These are phyloP conservation scores for Collybiopsis luxurians DNA, from an alignment of 768 basidiomycete genomes.

Conservation along the genomic window DNA sequence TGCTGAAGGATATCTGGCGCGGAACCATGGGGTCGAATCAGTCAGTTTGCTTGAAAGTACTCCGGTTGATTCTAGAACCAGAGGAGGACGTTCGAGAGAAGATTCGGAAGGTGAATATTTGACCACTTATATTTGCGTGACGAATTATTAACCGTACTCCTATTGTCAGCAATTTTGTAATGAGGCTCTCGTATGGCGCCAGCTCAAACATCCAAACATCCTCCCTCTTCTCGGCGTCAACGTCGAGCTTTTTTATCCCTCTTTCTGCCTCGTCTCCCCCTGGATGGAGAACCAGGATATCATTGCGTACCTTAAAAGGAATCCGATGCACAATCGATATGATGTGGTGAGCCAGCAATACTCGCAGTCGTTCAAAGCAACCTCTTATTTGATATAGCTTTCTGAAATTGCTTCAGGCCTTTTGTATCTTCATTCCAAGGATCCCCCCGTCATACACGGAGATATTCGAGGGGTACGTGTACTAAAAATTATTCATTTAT, in stretches of 20 bases:
- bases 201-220: slow-evolving; percentile 15
- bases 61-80: background rate
- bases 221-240: slow-evolving; percentile 18
- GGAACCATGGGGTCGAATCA: background rate
- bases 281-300: slow-evolving; percentile 19
- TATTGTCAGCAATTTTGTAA: slow-evolving; percentile 18
- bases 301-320: background rate
- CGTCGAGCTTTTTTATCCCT: slow-evolving; percentile 10
- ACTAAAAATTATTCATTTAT: no score
- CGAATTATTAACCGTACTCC: no score
- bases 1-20: background rate
- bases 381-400: slow-evolving; percentile 23
- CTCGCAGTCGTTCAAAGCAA: background rate
- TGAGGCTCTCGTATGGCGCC: slow-evolving; percentile 19
- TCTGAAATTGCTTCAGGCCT: slow-evolving; percentile 32
- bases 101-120: background rate
- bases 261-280: slow-evolving; percentile 18
- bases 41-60: background rate
- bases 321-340: background rate
- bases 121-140: background rate
- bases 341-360: background rate
- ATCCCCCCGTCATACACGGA: slow-evolving; percentile 14
- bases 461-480: slow-evolving; percentile 22
- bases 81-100: background rate
- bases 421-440: slow-evolving; percentile 28